Base-by-base conservation (phyloP, 2,329 filamentous ascomycete species). In the Trichoderma breve region DNA sequence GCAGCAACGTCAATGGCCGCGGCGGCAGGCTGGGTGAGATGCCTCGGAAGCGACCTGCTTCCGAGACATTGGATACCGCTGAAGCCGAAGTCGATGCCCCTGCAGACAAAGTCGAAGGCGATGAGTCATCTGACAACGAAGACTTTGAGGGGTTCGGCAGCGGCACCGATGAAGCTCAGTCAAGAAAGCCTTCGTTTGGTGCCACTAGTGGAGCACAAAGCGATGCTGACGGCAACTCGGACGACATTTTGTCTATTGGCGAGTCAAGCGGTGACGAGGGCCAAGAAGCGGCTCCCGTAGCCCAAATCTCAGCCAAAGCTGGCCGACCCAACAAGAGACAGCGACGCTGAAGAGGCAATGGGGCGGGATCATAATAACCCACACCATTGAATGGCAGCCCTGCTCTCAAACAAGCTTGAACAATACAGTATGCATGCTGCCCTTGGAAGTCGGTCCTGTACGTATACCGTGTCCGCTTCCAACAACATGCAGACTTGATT, bases 1-100 rank as follows among this genome's bases (percentile, higher is more conserved):
- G 83, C 12, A 83, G 84, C 36, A 83, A 81, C 47, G 83, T 91
- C n/a, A 89, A 91, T 73, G 93, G 93, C 6, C 89, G 94, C 61
- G 88, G 92, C 73, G 94, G 94, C 14, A 88, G 90, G 75, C 84
- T 97, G 0, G 95, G 95, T 21, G 94, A 98, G 82, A 97, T 97
- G 91, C 89, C 89, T 55, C 91, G 90, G 82, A 93, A 97, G 83
- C 92, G 95, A 77, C 91, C 91, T 76, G 83, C 84, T 18, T 88
- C 90, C 21, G 88, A 90, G 28, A 80, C 80, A 6, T 84, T 84
- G 21, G 84, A 81, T 21, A 81, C 81, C 39, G 84, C 81, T 64
- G 80, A 80, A 11, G 80, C 75, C 32, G 76, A 76, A 21, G 73
- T 75, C 6, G 73, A 75, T 43, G 74, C 73, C 18, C 78, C 76